Conservation (phyloP, 768 basidiomycete genomes). For the Heimioporus sp. region DNA sequence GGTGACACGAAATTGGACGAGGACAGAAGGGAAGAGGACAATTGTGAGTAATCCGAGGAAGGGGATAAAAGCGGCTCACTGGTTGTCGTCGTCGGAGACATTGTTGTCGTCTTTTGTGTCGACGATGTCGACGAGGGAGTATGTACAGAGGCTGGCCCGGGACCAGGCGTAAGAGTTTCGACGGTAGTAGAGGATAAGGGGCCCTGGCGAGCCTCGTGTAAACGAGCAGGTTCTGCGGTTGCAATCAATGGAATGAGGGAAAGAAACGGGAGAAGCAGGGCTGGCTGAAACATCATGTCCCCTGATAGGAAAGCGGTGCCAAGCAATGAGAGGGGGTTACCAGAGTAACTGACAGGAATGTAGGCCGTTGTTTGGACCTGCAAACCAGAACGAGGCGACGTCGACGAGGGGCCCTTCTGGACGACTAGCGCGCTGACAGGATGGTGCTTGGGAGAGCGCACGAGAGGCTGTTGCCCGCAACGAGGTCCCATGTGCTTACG, state of each 20-base stretch:
- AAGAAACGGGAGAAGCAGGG: constrained; percentile 8
- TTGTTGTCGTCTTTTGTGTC: constrained; percentile 2
- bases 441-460: constrained; percentile 2
- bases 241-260: constrained; percentile 7
- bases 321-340: too few relatives aligned
- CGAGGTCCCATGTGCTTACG: neutral
- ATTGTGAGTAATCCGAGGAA: constrained; percentile 4
- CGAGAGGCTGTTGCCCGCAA: constrained; percentile 3
- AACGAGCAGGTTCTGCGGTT: constrained; percentile 12
- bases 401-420: too few relatives aligned
- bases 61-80: constrained; percentile 12
- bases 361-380: too few relatives aligned
- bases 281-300: constrained; percentile 13
- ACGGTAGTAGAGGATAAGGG: constrained; percentile 1
- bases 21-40: neutral
- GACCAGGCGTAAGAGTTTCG: neutral
- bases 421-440: neutral
- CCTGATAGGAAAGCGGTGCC: neutral
- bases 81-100: constrained; percentile 8
- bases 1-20: neutral
- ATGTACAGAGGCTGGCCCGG: constrained; percentile 7
- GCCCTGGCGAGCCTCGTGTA: constrained; percentile 24
- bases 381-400: too few relatives aligned
- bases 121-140: constrained; percentile 4
- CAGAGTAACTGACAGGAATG: too few relatives aligned